Conservation (phyloP, 139 green algal genomes). For the Chlorella vulgaris region DNA sequence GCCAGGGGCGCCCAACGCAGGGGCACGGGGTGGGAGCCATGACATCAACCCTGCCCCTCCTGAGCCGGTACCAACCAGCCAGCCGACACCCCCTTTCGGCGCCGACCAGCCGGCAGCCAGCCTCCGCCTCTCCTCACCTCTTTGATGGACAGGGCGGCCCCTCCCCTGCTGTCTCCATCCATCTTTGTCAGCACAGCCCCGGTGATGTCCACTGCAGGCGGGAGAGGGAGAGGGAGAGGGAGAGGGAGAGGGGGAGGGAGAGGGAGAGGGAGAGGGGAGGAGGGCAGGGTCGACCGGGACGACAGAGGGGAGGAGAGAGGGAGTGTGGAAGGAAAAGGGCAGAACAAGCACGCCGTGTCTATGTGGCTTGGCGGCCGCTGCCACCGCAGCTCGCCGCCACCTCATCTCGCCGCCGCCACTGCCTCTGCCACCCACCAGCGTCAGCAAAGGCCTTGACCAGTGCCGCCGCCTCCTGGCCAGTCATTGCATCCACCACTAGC, state of each 20-base stretch:
- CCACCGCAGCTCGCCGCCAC: neutral
- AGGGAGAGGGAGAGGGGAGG: neutral
- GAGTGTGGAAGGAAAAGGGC: neutral
- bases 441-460: slow-evolving; percentile 97
- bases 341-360: no score
- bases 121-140: slow-evolving; percentile 64
- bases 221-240: neutral
- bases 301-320: neutral
- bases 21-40: no score
- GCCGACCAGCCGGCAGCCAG: neutral
- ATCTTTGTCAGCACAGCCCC: slow-evolving; percentile 98
- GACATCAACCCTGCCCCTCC: no score
- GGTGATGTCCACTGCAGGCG: slow-evolving; percentile 21
- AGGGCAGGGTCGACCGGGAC: neutral
- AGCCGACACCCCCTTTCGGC: neutral
- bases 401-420: neutral
- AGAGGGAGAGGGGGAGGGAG: neutral
- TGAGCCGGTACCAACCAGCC: no score
- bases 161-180: slow-evolving; percentile 95
- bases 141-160: slow-evolving; percentile 91
- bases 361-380: no score
- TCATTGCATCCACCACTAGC: slow-evolving; percentile 99
- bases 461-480: slow-evolving; percentile 88
- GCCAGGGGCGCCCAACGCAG: no score
- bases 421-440: slow-evolving; percentile 15